Evolutionary conservation across 257 asterid species (phyloP), one percentile per base, ranked within the genome.

Genomic region (Solanum phureja): DNA sequence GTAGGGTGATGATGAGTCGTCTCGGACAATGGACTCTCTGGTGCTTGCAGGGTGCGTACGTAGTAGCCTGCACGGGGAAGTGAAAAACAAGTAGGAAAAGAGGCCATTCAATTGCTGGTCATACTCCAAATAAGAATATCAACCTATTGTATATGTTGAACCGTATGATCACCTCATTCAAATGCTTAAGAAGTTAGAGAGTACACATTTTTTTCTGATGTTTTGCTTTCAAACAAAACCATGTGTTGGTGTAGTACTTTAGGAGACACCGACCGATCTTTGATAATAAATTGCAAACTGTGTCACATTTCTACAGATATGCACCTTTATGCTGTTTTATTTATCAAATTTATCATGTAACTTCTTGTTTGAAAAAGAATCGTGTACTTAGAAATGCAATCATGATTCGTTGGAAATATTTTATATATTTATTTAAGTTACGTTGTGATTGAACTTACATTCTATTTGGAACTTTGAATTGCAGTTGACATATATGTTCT

Each of bases 401-500:
- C 37, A 77, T 1, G 4, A 42, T 40, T 77, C 1, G 62, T 13
- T 40, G 37, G 62, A n/a, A 76, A 24, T 77, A 24, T 42, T 0
- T 75, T 24, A n/a, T 77, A 1, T 24, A 44, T 4, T 77, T 42
- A 24, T 42, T n/a, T 46, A 46, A 46, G 9, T 46, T 81, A 5
- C n/a, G 0, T 49, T 82, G 69, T 31, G 44, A 46, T 49, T 49
- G 44, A 31, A 49, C 69, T 82, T 82, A 44, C 11, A 11, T 82
- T 82, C 11, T 10, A 9, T 79, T 44, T 49, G 29, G 86, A 9
- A 82, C 69, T 90, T 81, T 75, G 86, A 90, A 85, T 76, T 92
- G 87, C 94, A 97, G 99, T 88, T 97, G 91, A 96, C 99, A 49
- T 95, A 97, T 93, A 97, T 97, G 99, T 95, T 93, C 89, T 97